Base-by-base conservation (phyloP, 2,329 filamentous ascomycete species). In the Xenosphaeropsis pyriputrescens region DNA sequence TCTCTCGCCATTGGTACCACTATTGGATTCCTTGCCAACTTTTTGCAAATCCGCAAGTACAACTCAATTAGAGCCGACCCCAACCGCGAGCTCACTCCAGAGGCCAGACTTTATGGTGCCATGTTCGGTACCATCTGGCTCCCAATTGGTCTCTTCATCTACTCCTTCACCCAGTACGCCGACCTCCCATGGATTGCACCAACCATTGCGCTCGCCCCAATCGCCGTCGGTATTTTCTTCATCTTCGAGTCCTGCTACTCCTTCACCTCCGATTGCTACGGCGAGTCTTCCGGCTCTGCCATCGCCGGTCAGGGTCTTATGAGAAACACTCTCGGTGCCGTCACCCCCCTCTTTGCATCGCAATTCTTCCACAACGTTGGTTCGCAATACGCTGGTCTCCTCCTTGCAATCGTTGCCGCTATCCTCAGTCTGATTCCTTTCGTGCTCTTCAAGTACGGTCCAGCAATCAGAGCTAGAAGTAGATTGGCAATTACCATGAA, bases 201-300 rank as follows among this genome's bases (percentile, higher is more conserved):
- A 0, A 58, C 69, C 0, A 55, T 83, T 4, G 75, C 72, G 0
- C 62, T 84, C 4, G 68, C 62, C 0, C 70, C 71, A 36, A 74
- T 75, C 1, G 60, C 75, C 0, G 58, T 88, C 4, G 79, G 86
- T 30, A 91, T 94, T 45, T 88, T 84, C 56, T 78, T 75, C 34
- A 75, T 94, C 22, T 91, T 89, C 52, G 68, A 94, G 2, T 78
- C 85, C 2, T 82, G 85, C 0, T 93, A 93, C 61, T 93, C 93
- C 55, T 94, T 91, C 49, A 68, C 93, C 1, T 85, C 85, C 17
- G 86, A 94, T 53, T 79, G 78, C 2, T 94, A 93, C 55, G 79
- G 85, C 50, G 66, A 71, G 6, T 93, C 88, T 48, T 85, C 85
- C 0, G 85, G 79, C 18, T 89, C 82, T 1, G 85, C 86, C 0